Evolutionary conservation across 1,284 basidiomycete genomes (phyloP).

Genomic region (Anthracocystis walkeri): DNA sequence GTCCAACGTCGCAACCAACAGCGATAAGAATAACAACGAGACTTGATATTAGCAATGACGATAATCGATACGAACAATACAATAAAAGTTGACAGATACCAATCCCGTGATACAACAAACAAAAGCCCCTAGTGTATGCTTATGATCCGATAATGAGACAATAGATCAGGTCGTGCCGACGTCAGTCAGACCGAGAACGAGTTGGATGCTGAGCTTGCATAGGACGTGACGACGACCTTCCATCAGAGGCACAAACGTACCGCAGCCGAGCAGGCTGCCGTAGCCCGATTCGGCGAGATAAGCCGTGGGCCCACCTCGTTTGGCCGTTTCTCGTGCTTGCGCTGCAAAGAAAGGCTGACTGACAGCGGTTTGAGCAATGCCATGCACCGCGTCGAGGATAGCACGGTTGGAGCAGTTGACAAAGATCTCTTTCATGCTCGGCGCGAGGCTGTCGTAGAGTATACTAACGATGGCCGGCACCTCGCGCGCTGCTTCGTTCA

Average conservation of each 20-base stretch:
- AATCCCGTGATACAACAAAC: not conserved
- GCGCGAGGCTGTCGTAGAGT: slow-evolving; percentile 61
- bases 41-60: slow-evolving; percentile 12
- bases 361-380: slow-evolving; percentile 60
- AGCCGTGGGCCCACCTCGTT: slow-evolving; percentile 58
- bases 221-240: slow-evolving; percentile 51
- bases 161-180: slow-evolving; percentile 42
- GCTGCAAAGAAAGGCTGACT: slow-evolving; percentile 65
- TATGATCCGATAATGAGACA: slow-evolving; percentile 1
- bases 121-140: not conserved
- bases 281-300: slow-evolving; percentile 64
- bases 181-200: slow-evolving; percentile 61
- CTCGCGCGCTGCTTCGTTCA: slow-evolving; percentile 59
- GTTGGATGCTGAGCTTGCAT: slow-evolving; percentile 55
- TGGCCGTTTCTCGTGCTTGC: slow-evolving; percentile 62
- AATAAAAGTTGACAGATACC: slow-evolving; percentile 1
- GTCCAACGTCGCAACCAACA: not conserved
- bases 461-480: slow-evolving; percentile 66
- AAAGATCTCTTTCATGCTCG: slow-evolving; percentile 60
- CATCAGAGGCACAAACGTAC: slow-evolving; percentile 52
- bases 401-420: slow-evolving; percentile 60
- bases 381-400: slow-evolving; percentile 63
- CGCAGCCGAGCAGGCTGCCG: slow-evolving; percentile 61
- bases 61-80: slow-evolving; percentile 4
- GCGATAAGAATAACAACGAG: not conserved